phyloP scores from a whole-genome alignment of 352 stramenopile genomes.

The Plasmopara muralis region DNA sequence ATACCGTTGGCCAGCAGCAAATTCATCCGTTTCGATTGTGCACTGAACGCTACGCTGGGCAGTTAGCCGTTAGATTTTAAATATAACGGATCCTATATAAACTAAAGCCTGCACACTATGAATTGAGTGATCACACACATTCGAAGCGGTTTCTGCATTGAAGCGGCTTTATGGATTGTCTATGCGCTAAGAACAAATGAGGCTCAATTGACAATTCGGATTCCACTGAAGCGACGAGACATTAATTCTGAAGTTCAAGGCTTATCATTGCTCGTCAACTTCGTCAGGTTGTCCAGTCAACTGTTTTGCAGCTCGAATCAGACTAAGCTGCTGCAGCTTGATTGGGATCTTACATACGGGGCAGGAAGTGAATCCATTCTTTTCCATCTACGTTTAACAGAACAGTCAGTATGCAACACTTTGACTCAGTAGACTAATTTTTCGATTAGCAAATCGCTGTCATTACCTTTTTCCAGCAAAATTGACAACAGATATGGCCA shows the following conservation, averaged over 20 bases:
- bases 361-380: constrained; percentile 63
- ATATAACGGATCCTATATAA: constrained; percentile 20
- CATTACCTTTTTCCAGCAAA: constrained; percentile 79
- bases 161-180: constrained; percentile 9
- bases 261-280: constrained; percentile 7
- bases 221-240: constrained; percentile 25
- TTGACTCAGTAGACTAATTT: constrained; percentile 6
- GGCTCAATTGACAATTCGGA: constrained; percentile 26
- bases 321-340: constrained; percentile 57
- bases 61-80: constrained; percentile 15
- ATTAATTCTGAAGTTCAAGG: constrained; percentile 9
- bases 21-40: constrained; percentile 21
- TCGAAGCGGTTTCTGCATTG: constrained; percentile 10
- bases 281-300: constrained; percentile 4
- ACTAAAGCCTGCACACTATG: constrained; percentile 3
- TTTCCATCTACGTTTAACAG: constrained; percentile 54
- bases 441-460: constrained; percentile 1
- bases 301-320: constrained; percentile 63
- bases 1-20: constrained; percentile 22
- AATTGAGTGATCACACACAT: constrained; percentile 5
- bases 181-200: constrained; percentile 12
- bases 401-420: constrained; percentile 14
- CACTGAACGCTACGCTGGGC: constrained; percentile 14
- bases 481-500: constrained; percentile 77
- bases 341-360: constrained; percentile 71